Evolutionary conservation across 139 green algal species (phyloP).

Genomic region (Yamagishiella unicocca): DNA sequence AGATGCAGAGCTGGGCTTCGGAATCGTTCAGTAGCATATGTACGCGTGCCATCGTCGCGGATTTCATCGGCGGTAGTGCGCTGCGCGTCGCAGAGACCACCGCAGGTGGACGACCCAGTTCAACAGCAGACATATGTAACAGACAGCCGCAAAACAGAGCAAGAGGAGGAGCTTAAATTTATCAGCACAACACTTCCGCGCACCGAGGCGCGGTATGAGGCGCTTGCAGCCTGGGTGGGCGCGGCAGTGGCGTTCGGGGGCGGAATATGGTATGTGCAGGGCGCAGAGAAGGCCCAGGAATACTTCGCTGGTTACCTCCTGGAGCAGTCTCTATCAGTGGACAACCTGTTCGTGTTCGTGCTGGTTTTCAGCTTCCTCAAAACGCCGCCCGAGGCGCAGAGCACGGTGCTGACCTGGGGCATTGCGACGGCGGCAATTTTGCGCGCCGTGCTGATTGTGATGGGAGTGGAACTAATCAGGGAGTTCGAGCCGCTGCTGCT

Average conservation of each 20-base stretch:
- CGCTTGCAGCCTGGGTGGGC: constrained; percentile 70
- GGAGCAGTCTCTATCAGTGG: constrained; percentile 95
- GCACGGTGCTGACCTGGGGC: constrained; percentile 92
- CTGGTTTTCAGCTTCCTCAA: constrained; percentile 97
- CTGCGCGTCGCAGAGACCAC: constrained; percentile 11
- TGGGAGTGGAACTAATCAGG: constrained; percentile 85
- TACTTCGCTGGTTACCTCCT: constrained; percentile 97
- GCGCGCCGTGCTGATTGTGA: constrained; percentile 87
- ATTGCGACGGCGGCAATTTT: constrained; percentile 92
- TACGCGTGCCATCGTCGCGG: background rate
- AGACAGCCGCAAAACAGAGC: constrained; percentile 29
- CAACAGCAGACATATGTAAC: background rate
- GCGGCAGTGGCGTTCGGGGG: constrained; percentile 79
- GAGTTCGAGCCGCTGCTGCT: constrained; percentile 92
- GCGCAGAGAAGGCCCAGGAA: constrained; percentile 70
- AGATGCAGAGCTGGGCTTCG: background rate
- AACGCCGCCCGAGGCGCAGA: constrained; percentile 78
- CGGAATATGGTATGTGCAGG: constrained; percentile 75
- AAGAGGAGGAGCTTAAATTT: constrained; percentile 58
- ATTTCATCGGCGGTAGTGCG: background rate
- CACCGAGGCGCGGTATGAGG: constrained; percentile 59
- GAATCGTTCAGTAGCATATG: background rate
- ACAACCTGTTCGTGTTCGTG: constrained; percentile 99
- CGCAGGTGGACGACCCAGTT: constrained; percentile 18
- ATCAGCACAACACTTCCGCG: constrained; percentile 48